Evolutionary conservation across 1,284 basidiomycete species (phyloP).

Genomic region (Mixia osmundae): DNA sequence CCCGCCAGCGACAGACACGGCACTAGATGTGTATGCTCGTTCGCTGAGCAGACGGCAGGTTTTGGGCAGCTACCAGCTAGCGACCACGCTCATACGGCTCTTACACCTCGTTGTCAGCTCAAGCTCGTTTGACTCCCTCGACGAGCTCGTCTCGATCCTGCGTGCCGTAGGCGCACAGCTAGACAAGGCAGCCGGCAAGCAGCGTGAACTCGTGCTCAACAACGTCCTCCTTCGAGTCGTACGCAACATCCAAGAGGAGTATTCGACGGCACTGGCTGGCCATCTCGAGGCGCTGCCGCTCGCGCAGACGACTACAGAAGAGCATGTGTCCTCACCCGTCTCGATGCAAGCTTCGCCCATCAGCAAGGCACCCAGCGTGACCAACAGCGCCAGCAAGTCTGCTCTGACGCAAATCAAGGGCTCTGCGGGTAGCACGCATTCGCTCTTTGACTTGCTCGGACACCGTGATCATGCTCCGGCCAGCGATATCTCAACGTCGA

Average conservation of each 20-base stretch:
- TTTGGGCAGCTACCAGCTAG: too few species aligned
- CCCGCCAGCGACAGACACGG: too few species aligned
- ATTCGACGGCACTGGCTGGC: conserved; percentile 24
- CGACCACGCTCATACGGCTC: too few species aligned
- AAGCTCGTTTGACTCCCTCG: conserved; percentile 70
- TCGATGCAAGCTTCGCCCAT: background rate
- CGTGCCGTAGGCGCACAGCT: conserved; percentile 52
- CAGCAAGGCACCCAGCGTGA: background rate
- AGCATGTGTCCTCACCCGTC: background rate
- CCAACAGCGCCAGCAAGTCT: background rate
- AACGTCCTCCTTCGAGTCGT: conserved; percentile 80
- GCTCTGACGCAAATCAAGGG: background rate
- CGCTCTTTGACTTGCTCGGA: too few species aligned
- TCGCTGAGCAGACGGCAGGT: too few species aligned
- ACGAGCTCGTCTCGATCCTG: conserved; percentile 56
- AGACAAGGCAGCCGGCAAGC: conserved; percentile 85
- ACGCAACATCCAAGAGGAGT: conserved; percentile 83
- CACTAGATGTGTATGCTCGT: too few species aligned
- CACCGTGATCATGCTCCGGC: too few species aligned
- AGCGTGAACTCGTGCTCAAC: conserved; percentile 67
- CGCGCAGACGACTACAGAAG: background rate
- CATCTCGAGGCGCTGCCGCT: conserved; percentile 3
- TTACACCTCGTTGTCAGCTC: too few species aligned
- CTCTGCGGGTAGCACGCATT: background rate
- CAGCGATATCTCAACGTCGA: too few species aligned